Conservation (phyloP, 2,329 filamentous ascomycete genomes). For the Neonectria faginata region DNA sequence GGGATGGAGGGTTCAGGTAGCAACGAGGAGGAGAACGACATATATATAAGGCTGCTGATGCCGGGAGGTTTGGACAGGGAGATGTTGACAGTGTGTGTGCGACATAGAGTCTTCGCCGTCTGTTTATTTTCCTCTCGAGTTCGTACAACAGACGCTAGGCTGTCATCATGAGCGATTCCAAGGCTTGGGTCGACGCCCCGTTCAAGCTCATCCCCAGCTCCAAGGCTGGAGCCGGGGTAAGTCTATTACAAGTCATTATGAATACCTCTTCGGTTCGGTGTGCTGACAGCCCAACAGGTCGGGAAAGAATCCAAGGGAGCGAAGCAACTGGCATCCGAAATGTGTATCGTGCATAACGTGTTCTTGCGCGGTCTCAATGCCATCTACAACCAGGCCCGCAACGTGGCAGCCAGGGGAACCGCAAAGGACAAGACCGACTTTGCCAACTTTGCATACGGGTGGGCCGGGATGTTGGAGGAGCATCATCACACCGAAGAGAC, state of each 20-base stretch:
- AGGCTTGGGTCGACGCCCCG: constrained; percentile 51
- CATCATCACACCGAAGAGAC: constrained; percentile 57
- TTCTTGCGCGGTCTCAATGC: constrained; percentile 53
- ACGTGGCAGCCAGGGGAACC: constrained; percentile 46
- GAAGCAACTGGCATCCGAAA: constrained; percentile 44
- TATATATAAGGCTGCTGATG: constrained; percentile 6
- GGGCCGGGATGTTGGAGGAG: constrained; percentile 48
- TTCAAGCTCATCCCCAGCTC: constrained; percentile 47
- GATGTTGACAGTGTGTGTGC: background rate
- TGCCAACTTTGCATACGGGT: constrained; percentile 49
- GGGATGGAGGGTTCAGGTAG: background rate
- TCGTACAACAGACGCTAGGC: background rate
- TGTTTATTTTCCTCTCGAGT: background rate
- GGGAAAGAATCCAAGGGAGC: constrained; percentile 32
- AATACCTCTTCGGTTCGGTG: background rate
- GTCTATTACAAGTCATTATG: background rate
- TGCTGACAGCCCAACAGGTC: background rate
- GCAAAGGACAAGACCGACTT: constrained; percentile 51
- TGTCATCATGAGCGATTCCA: constrained; percentile 30
- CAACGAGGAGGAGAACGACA: background rate
- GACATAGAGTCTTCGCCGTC: background rate
- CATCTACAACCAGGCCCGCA: constrained; percentile 52
- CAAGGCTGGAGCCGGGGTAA: constrained; percentile 41
- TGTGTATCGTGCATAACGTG: constrained; percentile 53
- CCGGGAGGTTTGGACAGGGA: background rate